These are phyloP conservation scores for Aurantiochytrium sp. DNA, from an alignment of 108 stramenopile genomes.

Conservation along the genomic window DNA sequence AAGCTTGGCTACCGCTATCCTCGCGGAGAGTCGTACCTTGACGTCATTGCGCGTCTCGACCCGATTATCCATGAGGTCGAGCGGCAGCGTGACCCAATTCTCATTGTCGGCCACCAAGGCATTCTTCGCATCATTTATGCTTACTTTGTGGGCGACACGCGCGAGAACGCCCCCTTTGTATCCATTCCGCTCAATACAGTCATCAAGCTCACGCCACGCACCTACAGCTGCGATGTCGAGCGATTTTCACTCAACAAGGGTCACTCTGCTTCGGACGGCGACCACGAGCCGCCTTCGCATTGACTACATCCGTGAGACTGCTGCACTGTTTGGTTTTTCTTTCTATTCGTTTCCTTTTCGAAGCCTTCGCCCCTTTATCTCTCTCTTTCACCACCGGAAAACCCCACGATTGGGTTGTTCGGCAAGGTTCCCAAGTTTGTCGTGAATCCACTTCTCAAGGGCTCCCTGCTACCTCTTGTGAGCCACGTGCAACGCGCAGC, in stretches of 20 bases:
- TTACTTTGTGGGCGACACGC: slow-evolving; percentile 91
- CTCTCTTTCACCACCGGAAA: too few relatives aligned
- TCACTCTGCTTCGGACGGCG: neutral
- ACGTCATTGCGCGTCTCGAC: slow-evolving; percentile 91
- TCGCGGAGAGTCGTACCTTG: slow-evolving; percentile 92
- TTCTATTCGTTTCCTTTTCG: too few relatives aligned
- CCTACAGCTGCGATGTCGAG: neutral
- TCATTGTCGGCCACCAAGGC: slow-evolving; percentile 87
- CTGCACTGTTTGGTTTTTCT: too few relatives aligned
- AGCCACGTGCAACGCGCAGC: too few relatives aligned
- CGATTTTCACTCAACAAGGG: neutral
- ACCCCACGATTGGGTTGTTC: too few relatives aligned
- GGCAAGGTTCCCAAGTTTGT: too few relatives aligned
- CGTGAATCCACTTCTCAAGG: too few relatives aligned
- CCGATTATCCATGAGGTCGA: slow-evolving; percentile 95
- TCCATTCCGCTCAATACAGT: slow-evolving; percentile 93
- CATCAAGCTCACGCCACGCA: slow-evolving; percentile 76
- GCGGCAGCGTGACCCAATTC: slow-evolving; percentile 84
- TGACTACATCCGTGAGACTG: neutral
- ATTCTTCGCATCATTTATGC: slow-evolving; percentile 93
- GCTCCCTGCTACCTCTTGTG: too few relatives aligned
- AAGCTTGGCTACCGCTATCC: slow-evolving; percentile 74
- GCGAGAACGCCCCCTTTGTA: slow-evolving; percentile 90
- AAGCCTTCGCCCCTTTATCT: too few relatives aligned
- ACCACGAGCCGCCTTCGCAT: neutral